phyloP scores from a whole-genome alignment of 305 asterid species.

The Stenogyne calaminthoides region DNA sequence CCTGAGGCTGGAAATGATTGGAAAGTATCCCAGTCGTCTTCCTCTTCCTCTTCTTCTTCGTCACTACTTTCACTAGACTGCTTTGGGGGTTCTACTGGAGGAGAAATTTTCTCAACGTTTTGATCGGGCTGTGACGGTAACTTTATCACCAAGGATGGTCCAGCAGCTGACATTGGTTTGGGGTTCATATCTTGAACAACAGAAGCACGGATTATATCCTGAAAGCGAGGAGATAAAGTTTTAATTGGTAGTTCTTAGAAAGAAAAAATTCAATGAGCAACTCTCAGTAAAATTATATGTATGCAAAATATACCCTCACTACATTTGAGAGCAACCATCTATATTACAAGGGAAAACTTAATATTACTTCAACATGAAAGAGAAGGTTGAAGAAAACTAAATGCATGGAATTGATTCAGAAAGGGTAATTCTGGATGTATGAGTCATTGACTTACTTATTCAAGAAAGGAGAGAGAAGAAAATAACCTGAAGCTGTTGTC shows the following conservation, averaged over 20 bases:
- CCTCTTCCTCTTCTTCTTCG: slow-evolving; percentile 55
- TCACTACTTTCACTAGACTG: slow-evolving; percentile 41
- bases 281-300: slow-evolving; percentile 15
- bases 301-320: background rate
- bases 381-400: too few relatives aligned
- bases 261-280: background rate
- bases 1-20: slow-evolving; percentile 89
- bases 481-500: slow-evolving; percentile 94
- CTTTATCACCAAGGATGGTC: slow-evolving; percentile 67
- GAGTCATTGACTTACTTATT: slow-evolving; percentile 9
- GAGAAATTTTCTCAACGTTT: slow-evolving; percentile 37
- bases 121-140: slow-evolving; percentile 62
- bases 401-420: slow-evolving; percentile 17
- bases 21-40: slow-evolving; percentile 94
- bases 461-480: slow-evolving; percentile 17
- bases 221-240: slow-evolving; percentile 38
- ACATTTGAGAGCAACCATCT: too few relatives aligned
- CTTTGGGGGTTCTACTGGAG: slow-evolving; percentile 44
- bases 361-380: too few relatives aligned
- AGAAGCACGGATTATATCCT: slow-evolving; percentile 92
- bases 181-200: slow-evolving; percentile 68
- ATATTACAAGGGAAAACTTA: too few relatives aligned
- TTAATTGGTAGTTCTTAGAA: slow-evolving; percentile 13
- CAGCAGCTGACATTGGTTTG: slow-evolving; percentile 47
- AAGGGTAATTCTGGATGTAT: slow-evolving; percentile 20